Conservation (phyloP, 106 monocot species). For the Dioscorea alata region DNA sequence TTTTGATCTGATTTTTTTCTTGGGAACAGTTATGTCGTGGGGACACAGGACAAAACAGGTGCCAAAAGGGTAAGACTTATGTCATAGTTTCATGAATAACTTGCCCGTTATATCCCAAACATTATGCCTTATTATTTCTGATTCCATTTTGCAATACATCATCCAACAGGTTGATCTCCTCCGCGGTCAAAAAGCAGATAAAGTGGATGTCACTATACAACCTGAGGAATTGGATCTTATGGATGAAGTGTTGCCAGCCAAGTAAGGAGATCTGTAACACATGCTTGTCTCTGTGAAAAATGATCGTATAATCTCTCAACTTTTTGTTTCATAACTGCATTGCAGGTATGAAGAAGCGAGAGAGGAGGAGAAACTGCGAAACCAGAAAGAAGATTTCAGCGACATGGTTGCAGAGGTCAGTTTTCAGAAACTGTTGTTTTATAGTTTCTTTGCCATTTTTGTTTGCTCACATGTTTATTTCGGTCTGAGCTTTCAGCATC, state of each 20-base stretch:
- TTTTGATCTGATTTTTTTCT: background rate
- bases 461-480: background rate
- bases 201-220: constrained; percentile 96
- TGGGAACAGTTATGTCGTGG: constrained; percentile 60
- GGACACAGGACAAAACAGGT: constrained; percentile 70
- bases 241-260: constrained; percentile 94
- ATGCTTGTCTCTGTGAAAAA: background rate
- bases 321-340: too few species aligned
- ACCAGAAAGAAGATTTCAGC: constrained; percentile 98
- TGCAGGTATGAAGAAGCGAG: constrained; percentile 93
- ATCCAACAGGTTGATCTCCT: constrained; percentile 80
- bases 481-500: too few species aligned
- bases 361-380: constrained; percentile 92
- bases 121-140: background rate
- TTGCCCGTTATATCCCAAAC: too few species aligned
- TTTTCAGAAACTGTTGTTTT: background rate
- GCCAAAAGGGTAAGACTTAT: constrained; percentile 67
- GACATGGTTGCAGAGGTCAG: constrained; percentile 99
- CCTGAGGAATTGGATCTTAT: constrained; percentile 92
- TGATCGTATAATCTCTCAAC: too few species aligned
- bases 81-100: background rate
- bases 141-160: background rate
- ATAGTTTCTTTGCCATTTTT: background rate
- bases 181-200: constrained; percentile 88
- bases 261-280: constrained; percentile 34